phyloP scores from a whole-genome alignment of 1,284 basidiomycete genomes.

The Xerocomus alliaceus region DNA sequence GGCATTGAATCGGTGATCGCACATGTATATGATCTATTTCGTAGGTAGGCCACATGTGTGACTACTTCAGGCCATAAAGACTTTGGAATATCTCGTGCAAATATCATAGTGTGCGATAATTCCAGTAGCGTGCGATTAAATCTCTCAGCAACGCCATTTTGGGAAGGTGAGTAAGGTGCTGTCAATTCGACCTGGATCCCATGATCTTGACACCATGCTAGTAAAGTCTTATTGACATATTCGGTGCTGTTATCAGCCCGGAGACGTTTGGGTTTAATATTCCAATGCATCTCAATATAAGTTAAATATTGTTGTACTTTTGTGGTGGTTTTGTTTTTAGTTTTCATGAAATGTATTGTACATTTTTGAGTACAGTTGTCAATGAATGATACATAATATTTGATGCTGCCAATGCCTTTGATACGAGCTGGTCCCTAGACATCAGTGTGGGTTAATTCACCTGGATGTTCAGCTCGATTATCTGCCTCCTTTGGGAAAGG shows the following conservation, averaged over 20 bases:
- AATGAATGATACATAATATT: background rate
- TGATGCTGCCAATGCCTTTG: too few species aligned
- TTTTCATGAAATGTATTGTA: background rate
- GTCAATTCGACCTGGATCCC: background rate
- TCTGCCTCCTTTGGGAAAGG: too few species aligned
- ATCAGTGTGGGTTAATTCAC: background rate
- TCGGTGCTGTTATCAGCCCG: background rate
- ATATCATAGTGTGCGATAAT: background rate
- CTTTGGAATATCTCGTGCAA: accelerated
- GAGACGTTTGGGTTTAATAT: too few species aligned
- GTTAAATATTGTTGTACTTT: background rate
- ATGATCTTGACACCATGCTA: background rate
- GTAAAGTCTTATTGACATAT: background rate
- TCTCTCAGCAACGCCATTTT: background rate
- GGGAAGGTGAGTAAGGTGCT: background rate
- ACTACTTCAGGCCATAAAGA: background rate
- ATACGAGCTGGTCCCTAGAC: background rate
- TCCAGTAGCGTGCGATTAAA: background rate
- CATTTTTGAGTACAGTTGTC: background rate
- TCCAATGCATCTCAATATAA: background rate
- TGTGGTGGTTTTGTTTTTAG: background rate
- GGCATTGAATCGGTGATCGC: background rate
- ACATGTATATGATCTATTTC: background rate
- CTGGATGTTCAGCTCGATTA: too few species aligned
- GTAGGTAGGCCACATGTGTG: background rate